These are phyloP conservation scores for Russula brevipes DNA, from an alignment of 768 basidiomycete genomes.

Conservation along the genomic window DNA sequence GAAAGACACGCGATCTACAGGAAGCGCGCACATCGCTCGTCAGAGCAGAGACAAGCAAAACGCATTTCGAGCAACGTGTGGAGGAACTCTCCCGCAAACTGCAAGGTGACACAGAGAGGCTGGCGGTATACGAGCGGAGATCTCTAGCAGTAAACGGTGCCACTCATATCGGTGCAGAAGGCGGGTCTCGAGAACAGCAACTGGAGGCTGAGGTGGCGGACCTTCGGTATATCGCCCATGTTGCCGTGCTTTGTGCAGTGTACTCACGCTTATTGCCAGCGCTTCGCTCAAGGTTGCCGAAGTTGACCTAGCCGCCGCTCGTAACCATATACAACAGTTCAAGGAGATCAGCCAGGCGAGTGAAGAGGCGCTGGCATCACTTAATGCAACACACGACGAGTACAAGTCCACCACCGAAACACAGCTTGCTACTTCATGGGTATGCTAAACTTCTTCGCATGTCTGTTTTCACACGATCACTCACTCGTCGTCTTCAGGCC, in stretches of 20 bases:
- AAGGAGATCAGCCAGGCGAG: conserved; percentile 79
- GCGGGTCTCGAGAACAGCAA: conserved; percentile 66
- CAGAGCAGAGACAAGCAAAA: conserved; percentile 71
- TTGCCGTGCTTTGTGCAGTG: not conserved
- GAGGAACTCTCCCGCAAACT: conserved; percentile 57
- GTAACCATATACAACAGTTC: conserved; percentile 76
- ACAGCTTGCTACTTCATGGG: conserved; percentile 64
- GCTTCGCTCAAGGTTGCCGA: conserved; percentile 72
- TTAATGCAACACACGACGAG: conserved; percentile 73
- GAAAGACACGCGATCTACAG: conserved; percentile 56
- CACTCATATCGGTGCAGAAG: conserved; percentile 37
- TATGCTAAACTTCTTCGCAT: conserved; percentile 32
- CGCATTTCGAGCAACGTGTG: conserved; percentile 68
- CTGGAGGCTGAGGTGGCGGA: conserved; percentile 83
- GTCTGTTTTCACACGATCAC: not conserved
- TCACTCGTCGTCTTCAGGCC: conserved; percentile 39
- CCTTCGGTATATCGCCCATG: conserved; percentile 49
- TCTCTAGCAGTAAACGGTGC: conserved; percentile 33
- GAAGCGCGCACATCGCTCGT: conserved; percentile 66
- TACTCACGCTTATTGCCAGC: conserved; percentile 34
- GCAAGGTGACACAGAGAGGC: conserved; percentile 76
- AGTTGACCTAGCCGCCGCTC: conserved; percentile 66
- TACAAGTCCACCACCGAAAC: conserved; percentile 69
- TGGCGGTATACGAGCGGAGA: conserved; percentile 79
- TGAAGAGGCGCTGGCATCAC: conserved; percentile 64